A percentile compares a stretch with the other conserved stretches of the same genome.
These are phyloP conservation scores for Tetrapisispora fleetii DNA, from an alignment of 805 yeast species.

Conservation along the genomic window DNA sequence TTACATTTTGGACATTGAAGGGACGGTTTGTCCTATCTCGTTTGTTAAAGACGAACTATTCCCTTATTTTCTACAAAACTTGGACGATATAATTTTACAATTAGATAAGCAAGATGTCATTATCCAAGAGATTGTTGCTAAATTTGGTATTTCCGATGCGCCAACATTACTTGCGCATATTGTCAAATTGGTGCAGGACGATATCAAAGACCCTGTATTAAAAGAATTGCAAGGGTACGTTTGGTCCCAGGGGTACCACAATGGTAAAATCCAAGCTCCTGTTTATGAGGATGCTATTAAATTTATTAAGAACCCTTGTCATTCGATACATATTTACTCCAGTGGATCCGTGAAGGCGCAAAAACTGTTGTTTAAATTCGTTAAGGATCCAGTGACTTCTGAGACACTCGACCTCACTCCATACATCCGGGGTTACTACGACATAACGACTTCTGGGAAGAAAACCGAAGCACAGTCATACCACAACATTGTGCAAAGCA, in stretches of 20 bases:
- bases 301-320: conserved; percentile 32
- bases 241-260: conserved; percentile 71
- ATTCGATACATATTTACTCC: conserved; percentile 62
- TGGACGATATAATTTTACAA: conserved; percentile 34
- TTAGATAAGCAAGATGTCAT: conserved; percentile 8
- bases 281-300: conserved; percentile 62
- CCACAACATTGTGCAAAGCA: conserved; percentile 36
- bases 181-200: conserved; percentile 45
- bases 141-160: conserved; percentile 19
- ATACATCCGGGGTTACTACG: conserved; percentile 60
- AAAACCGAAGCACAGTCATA: conserved; percentile 55
- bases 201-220: conserved; percentile 66
- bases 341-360: conserved; percentile 89
- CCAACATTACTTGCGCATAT: conserved; percentile 39
- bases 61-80: conserved; percentile 56
- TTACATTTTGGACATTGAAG: conserved; percentile 63
- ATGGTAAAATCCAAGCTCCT: conserved; percentile 72
- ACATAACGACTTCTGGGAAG: conserved; percentile 73
- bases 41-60: conserved; percentile 72
- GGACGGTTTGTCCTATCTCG: conserved; percentile 85
- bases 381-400: conserved; percentile 29
- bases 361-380: conserved; percentile 61
- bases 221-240: conserved; percentile 75
- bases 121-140: conserved; percentile 17
- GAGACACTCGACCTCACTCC: conserved; percentile 41